Percentiles rank a stretch among this genome's conserved stretches.
These are phyloP conservation scores for Coniochaeta sp. DNA, from an alignment of 2,329 filamentous ascomycete species.

Conservation along the genomic window DNA sequence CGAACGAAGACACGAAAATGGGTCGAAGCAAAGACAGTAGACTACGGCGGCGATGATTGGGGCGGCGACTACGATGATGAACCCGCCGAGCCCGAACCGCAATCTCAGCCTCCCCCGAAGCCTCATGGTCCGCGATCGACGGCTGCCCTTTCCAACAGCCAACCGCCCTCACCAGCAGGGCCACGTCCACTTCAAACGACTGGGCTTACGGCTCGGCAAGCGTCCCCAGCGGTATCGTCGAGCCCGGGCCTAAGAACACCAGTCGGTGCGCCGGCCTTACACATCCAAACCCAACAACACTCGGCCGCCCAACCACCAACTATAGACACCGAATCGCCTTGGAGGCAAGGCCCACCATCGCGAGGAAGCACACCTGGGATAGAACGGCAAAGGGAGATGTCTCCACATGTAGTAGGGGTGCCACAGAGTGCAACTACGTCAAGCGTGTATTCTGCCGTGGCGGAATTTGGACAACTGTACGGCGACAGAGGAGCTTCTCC, in stretches of 20 bases:
- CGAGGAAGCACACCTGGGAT: background rate
- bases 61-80: constrained; percentile 62
- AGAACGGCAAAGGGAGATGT: background rate
- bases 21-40: constrained; percentile 80
- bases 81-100: constrained; percentile 33
- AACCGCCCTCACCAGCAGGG: background rate
- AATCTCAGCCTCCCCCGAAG: background rate
- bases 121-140: background rate
- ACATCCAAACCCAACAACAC: constrained; percentile 8
- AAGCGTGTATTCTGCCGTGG: constrained; percentile 5
- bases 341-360: background rate
- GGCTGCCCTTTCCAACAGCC: background rate
- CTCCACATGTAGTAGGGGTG: background rate
- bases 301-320: background rate
- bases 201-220: background rate
- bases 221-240: background rate
- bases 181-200: background rate
- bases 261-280: background rate
- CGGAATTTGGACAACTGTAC: constrained; percentile 10
- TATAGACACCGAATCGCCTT: background rate
- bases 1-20: constrained; percentile 90
- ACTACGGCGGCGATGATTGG: constrained; percentile 93
- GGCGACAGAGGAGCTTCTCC: background rate
- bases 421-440: constrained; percentile 10
- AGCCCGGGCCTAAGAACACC: background rate